Evolutionary conservation across 2,329 filamentous ascomycete species (phyloP).

Genomic region (Trichoderma atroviride): DNA sequence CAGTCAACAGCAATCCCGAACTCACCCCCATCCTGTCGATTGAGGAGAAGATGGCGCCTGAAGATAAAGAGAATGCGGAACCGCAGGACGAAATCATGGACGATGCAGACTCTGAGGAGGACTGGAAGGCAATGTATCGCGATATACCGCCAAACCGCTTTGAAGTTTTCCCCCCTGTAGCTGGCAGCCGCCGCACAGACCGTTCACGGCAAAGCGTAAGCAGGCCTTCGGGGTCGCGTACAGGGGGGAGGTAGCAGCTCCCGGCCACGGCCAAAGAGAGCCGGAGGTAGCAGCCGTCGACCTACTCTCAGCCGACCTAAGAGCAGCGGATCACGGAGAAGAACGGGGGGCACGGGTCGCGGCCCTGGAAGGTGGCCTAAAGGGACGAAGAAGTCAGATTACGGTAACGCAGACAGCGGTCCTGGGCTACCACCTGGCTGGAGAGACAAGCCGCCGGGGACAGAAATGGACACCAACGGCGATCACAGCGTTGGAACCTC

Average conservation of each 20-base stretch:
- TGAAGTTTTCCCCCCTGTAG: conserved; percentile 73
- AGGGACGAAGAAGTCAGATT: conserved; percentile 69
- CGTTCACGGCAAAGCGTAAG: conserved; percentile 48
- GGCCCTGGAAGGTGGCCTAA: conserved; percentile 69
- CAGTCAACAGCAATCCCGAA: conserved; percentile 14
- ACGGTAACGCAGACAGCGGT: conserved; percentile 66
- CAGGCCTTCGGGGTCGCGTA: conserved; percentile 44
- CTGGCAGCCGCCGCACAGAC: conserved; percentile 51
- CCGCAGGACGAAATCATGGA: conserved; percentile 35
- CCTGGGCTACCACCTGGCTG: conserved; percentile 64
- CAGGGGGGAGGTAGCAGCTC: conserved; percentile 38
- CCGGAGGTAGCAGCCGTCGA: conserved; percentile 39
- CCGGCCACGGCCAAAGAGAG: conserved; percentile 47
- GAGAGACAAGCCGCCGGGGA: conserved; percentile 40
- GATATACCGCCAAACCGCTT: conserved; percentile 71
- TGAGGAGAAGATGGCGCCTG: conserved; percentile 36
- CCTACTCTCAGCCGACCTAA: conserved; percentile 45
- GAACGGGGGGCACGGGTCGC: conserved; percentile 64
- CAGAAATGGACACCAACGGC: neutral
- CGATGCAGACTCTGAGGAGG: conserved; percentile 36
- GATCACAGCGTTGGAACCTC: neutral
- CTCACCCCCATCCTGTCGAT: conserved; percentile 36
- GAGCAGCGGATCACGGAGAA: conserved; percentile 52
- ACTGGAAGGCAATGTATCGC: conserved; percentile 54
- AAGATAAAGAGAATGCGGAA: conserved; percentile 40